Evolutionary conservation across 306 rosid genomes (phyloP), one percentile per base, ranked within the genome.

Genomic region (Cucurbita pepo): DNA sequence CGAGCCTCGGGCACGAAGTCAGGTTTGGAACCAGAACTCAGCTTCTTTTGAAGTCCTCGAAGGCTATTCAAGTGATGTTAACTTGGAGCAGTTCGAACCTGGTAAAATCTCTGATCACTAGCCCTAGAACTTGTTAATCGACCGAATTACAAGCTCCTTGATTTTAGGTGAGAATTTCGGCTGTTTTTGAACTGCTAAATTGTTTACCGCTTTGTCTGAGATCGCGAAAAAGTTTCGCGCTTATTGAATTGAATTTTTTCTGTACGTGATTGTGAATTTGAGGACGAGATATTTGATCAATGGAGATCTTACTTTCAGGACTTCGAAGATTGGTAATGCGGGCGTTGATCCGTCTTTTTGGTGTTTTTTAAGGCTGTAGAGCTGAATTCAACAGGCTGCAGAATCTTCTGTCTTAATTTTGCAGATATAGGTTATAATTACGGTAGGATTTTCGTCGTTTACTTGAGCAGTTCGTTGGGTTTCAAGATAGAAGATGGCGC

Each of bases 401-500:
- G 25, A 15, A 38, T 36, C 70, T 54, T 64, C 3, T n/a, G 44
- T 10, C 52, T 76, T 40, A 15, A 5, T 63, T 75, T 63, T 52
- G 61, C 78, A 63, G 64, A 18, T 56, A 8, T 55, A 36, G 67
- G 57, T 71, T 72, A 45, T 73, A 82, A 41, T 74, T 59, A 57
- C 48, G 34, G 48, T 30, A 45, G 41, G 58, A 16, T 8, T 41
- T 75, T 73, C 67, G 15, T 57, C 50, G 63, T 56, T 47, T 30
- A 64, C 63, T 44, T 72, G 70, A 54, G 77, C 81, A 82, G 90
- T 80, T 64, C 41, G 51, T 61, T 76, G 64, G 77, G 56, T 60
- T 64, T 69, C 60, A 76, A 18, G 69, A 50, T 19, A 76, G 71
- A 73, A 73, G 74, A 92, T 92, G 97, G 91, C 93, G 75, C 95